Evolutionary conservation across 2,329 filamentous ascomycete species (phyloP).

Genomic region (Pseudocercospora pini-densiflorae): DNA sequence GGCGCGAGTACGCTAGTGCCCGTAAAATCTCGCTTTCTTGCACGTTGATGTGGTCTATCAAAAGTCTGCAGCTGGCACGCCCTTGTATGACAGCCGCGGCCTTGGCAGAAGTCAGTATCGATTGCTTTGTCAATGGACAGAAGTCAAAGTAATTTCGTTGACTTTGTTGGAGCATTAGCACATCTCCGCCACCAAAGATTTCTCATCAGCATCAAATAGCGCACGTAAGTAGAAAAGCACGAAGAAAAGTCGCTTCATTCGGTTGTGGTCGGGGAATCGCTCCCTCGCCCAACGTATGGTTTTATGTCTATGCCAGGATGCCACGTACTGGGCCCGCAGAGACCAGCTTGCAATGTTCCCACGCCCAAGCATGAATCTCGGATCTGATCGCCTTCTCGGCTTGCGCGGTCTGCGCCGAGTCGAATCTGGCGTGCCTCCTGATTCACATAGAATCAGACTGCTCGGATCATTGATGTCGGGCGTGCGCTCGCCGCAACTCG

Average conservation of each 20-base stretch:
- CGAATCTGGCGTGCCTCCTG: constrained; percentile 40
- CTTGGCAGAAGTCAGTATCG: too few relatives aligned
- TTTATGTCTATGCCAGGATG: background rate
- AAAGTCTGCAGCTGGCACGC: background rate
- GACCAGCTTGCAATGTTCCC: background rate
- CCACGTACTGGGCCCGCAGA: background rate
- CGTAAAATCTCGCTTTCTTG: background rate
- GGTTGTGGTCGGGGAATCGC: background rate
- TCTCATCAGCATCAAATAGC: background rate
- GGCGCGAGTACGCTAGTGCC: background rate
- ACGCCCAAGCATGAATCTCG: background rate
- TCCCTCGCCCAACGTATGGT: background rate
- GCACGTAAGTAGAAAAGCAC: background rate
- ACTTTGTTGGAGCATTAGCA: background rate
- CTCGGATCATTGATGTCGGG: constrained; percentile 56
- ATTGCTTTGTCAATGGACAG: too few relatives aligned
- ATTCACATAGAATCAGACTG: constrained; percentile 51
- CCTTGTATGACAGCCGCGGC: background rate
- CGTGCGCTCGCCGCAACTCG: constrained; percentile 39
- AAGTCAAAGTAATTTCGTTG: too few relatives aligned
- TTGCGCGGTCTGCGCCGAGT: background rate
- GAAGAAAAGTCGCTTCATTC: background rate
- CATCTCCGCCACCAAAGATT: background rate
- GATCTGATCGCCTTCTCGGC: background rate
- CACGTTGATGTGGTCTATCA: background rate